Evolutionary conservation across 2,329 filamentous ascomycete species (phyloP).

Genomic region (Hypoxylon sp.): DNA sequence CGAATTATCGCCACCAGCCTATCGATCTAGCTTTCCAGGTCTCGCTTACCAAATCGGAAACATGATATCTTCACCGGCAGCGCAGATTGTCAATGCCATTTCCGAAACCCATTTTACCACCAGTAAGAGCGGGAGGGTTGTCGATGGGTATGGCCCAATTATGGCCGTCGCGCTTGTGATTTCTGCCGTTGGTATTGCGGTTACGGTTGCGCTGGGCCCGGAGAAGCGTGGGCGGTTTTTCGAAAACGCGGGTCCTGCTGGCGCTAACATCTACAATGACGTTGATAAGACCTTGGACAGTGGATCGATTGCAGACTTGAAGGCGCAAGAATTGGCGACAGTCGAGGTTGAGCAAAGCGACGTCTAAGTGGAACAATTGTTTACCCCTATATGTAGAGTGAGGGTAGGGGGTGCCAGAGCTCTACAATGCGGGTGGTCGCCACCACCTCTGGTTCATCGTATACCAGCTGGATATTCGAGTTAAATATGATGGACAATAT

Average conservation of each 20-base stretch:
- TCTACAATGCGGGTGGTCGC: not conserved
- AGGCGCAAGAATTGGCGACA: not conserved
- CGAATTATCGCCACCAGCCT: constrained; percentile 77
- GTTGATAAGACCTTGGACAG: constrained; percentile 48
- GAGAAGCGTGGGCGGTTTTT: constrained; percentile 80
- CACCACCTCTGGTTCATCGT: not conserved
- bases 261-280: constrained; percentile 52
- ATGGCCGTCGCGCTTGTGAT: constrained; percentile 85
- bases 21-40: constrained; percentile 77
- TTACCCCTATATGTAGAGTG: not conserved
- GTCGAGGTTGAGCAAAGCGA: constrained; percentile 31
- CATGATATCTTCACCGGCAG: constrained; percentile 78
- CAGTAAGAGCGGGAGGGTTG: constrained; percentile 65
- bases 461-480: not conserved
- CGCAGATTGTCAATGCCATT: constrained; percentile 82
- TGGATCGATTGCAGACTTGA: constrained; percentile 47
- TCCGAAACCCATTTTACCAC: constrained; percentile 72
- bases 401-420: not conserved
- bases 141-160: constrained; percentile 78
- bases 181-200: constrained; percentile 75
- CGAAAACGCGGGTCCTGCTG: constrained; percentile 68
- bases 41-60: constrained; percentile 81
- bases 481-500: not conserved
- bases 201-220: constrained; percentile 77
- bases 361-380: not conserved